Evolutionary conservation across 140 eudicot species (phyloP).

Genomic region (Senecio squalidus): DNA sequence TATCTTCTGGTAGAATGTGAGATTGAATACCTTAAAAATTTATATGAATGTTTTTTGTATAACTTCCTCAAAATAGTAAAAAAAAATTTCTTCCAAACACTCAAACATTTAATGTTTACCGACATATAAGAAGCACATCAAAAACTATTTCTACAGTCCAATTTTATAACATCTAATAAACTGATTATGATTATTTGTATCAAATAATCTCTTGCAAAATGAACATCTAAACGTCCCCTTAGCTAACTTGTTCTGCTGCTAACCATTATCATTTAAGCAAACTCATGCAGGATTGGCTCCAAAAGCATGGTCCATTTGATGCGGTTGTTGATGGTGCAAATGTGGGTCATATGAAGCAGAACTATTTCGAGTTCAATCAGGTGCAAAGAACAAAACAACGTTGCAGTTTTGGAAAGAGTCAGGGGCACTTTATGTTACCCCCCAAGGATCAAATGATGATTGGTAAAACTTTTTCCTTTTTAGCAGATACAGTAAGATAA

Average conservation of each 20-base stretch:
- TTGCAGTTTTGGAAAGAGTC: constrained; percentile 69
- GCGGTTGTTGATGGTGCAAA: constrained; percentile 97
- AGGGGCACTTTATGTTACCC: constrained; percentile 83
- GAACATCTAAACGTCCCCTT: too few species aligned
- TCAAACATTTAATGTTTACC: too few species aligned
- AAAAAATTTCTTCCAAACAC: too few species aligned
- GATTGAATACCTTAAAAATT: too few species aligned
- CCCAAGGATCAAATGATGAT: constrained; percentile 94
- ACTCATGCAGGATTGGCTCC: constrained; percentile 75
- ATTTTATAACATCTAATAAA: too few species aligned
- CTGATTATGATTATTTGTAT: too few species aligned
- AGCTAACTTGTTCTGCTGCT: constrained; percentile 4
- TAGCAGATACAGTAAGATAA: background rate
- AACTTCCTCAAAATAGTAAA: too few species aligned
- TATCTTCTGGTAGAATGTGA: too few species aligned
- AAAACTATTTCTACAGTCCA: too few species aligned
- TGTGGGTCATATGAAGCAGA: constrained; percentile 52
- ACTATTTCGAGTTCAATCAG: constrained; percentile 51
- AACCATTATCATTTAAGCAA: constrained; percentile 23
- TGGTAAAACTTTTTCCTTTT: constrained; percentile 41
- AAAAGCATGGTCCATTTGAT: constrained; percentile 83
- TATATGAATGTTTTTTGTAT: too few species aligned
- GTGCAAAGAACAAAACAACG: constrained; percentile 50
- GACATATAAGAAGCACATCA: too few species aligned
- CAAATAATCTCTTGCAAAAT: too few species aligned